Evolutionary conservation across 208 protist genomes (phyloP).

Genomic region (Acanthamoeba royreba): DNA sequence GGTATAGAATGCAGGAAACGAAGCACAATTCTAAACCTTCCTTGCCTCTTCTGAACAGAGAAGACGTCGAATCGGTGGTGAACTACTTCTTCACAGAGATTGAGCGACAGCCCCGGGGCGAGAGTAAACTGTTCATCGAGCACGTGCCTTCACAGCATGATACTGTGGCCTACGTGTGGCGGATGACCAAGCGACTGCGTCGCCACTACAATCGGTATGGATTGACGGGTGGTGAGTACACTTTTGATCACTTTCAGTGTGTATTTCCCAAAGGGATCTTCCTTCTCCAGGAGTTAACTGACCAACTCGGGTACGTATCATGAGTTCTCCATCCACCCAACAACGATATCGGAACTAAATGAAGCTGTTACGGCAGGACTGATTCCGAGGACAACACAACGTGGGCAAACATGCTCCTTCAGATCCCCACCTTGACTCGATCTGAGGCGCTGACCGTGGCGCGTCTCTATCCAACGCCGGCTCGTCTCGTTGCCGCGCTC

Average conservation of each 20-base stretch:
- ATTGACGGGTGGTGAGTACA: not conserved
- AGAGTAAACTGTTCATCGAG: not conserved
- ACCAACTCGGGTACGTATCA: too few relatives aligned
- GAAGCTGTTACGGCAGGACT: too few relatives aligned
- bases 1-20: not conserved
- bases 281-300: not conserved
- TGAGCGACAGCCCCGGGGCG: not conserved
- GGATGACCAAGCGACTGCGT: not conserved
- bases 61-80: not conserved
- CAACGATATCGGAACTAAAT: too few relatives aligned
- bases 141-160: not conserved
- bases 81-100: conserved; percentile 18
- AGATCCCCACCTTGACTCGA: not conserved
- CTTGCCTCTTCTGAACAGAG: not conserved
- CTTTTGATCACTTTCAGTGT: not conserved
- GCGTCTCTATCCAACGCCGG: not conserved
- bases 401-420: not conserved
- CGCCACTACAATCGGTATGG: not conserved
- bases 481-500: not conserved
- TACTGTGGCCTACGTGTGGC: not conserved
- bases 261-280: not conserved
- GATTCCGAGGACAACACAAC: too few relatives aligned
- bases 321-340: too few relatives aligned
- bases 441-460: not conserved
- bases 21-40: not conserved